Evolutionary conservation across 2,329 filamentous ascomycete species (phyloP).

Genomic region (Massarina eburnea): DNA sequence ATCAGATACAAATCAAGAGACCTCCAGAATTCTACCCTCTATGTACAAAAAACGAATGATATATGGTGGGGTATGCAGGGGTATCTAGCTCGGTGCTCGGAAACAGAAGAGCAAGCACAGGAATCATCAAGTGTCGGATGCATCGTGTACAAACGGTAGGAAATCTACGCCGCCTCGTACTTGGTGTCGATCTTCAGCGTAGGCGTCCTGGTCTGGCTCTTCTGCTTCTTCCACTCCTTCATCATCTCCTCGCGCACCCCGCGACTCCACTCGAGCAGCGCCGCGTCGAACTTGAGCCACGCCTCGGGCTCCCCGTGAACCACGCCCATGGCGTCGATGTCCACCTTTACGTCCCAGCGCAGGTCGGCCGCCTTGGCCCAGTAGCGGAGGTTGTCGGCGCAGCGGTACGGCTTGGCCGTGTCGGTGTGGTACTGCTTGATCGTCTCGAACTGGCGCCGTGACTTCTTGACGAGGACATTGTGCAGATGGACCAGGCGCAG

Average conservation of each 20-base stretch:
- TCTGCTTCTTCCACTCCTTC: slow-evolving; percentile 63
- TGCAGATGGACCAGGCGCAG: slow-evolving; percentile 82
- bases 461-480: slow-evolving; percentile 84
- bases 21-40: no score
- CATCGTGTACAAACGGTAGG: slow-evolving; percentile 19
- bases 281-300: slow-evolving; percentile 82
- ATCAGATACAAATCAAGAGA: no score
- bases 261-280: slow-evolving; percentile 79
- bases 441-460: slow-evolving; percentile 80
- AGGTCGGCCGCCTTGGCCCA: slow-evolving; percentile 97
- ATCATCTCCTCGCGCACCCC: slow-evolving; percentile 82
- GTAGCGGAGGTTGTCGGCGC: slow-evolving; percentile 89
- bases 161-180: slow-evolving; percentile 28
- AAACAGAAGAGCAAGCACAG: slow-evolving; percentile 1
- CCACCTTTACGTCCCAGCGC: slow-evolving; percentile 83
- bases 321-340: slow-evolving; percentile 82
- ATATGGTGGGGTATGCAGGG: neutral
- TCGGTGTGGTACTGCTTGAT: slow-evolving; percentile 92
- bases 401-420: slow-evolving; percentile 89
- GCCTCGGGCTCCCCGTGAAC: slow-evolving; percentile 72
- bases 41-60: no score
- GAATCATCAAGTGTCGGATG: slow-evolving; percentile 22
- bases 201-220: slow-evolving; percentile 39
- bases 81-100: neutral
- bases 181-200: slow-evolving; percentile 42